phyloP scores from a whole-genome alignment of 2,329 filamentous ascomycete species.

The Nannizzia gypsea region DNA sequence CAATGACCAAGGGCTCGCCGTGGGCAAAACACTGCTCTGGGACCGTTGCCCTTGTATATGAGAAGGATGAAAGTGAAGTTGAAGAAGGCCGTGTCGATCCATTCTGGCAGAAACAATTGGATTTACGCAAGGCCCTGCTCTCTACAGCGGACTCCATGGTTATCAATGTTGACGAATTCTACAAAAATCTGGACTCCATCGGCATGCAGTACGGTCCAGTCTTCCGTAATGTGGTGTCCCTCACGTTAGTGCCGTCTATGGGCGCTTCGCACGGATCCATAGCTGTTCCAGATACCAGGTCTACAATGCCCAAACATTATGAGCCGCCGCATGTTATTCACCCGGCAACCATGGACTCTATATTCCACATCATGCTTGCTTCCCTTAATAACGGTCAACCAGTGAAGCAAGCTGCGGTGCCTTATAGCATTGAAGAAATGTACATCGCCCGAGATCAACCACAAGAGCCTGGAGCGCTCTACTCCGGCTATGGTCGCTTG shows the following conservation, averaged over 20 bases:
- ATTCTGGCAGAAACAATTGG: constrained; percentile 14
- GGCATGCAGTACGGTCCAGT: constrained; percentile 3
- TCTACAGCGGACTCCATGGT: neutral
- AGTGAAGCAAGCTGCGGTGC: neutral
- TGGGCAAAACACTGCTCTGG: neutral
- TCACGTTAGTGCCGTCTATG: neutral
- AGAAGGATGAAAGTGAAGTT: constrained; percentile 12
- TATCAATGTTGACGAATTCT: neutral
- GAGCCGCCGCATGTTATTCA: constrained; percentile 12
- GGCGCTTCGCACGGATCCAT: neutral
- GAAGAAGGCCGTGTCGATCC: constrained; percentile 15
- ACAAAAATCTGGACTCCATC: neutral
- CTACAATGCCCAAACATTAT: neutral
- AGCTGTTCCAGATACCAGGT: neutral
- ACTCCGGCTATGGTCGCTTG: neutral
- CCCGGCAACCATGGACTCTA: constrained; percentile 18
- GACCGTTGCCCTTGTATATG: constrained; percentile 9
- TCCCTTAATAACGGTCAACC: constrained; percentile 4
- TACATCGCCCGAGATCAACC: neutral
- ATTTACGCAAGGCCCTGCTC: neutral
- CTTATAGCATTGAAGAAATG: constrained; percentile 3
- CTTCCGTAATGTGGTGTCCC: neutral
- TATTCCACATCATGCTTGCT: constrained; percentile 9
- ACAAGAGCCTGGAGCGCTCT: neutral
- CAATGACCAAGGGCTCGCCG: neutral